A percentile compares a stretch with the other conserved stretches of the same genome.
Evolutionary conservation across 306 rosid species (phyloP).

Genomic region (Malus domestica): ASM211411v1 NC_041794.1:34134501-34135000

Average conservation of each 20-base stretch:
- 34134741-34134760: constrained; percentile 75
- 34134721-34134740: constrained; percentile 95
- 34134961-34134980: constrained; percentile 5
- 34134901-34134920: constrained; percentile 12
- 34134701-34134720: constrained; percentile 90
- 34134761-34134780: constrained; percentile 62
- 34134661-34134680: constrained; percentile 69
- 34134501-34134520: rapidly evolving
- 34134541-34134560: not conserved
- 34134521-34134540: rapidly evolving
- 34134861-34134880: not conserved
- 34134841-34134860: not conserved
- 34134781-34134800: constrained; percentile 15
- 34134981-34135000: not conserved
- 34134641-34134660: constrained; percentile 12
- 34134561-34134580: constrained; percentile 60
- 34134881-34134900: constrained; percentile 2
- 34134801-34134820: not conserved
- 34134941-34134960: not conserved
- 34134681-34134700: constrained; percentile 70
- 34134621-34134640: constrained; percentile 13
- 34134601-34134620: constrained; percentile 85
- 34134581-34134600: constrained; percentile 87
- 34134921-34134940: constrained; percentile 3
- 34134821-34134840: not conserved